These are phyloP conservation scores for Pseudisothecium myosuroides DNA, from an alignment of 225 moss, liverwort and hornwort species.

Conservation along the genomic window DNA sequence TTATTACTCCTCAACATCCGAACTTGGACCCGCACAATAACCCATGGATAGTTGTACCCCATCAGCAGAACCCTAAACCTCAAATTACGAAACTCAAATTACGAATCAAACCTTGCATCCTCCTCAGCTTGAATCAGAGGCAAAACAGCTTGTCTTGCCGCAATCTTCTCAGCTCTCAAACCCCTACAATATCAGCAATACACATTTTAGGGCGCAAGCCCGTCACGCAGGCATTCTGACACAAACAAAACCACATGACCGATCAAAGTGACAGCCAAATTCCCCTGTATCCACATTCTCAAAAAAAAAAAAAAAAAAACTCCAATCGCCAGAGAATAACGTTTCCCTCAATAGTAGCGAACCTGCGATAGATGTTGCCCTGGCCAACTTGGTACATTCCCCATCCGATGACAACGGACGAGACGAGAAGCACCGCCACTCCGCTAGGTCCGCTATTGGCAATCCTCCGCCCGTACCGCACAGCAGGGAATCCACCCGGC, in stretches of 20 bases:
- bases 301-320: no score
- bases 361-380: conserved; percentile 90
- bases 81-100: not conserved
- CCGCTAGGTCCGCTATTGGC: conserved; percentile 76
- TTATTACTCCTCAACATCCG: not conserved
- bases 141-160: conserved; percentile 66
- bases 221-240: not conserved
- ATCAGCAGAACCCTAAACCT: conserved; percentile 1
- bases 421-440: conserved; percentile 55
- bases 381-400: conserved; percentile 95
- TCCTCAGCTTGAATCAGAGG: conserved; percentile 81
- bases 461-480: conserved; percentile 86
- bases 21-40: not conserved
- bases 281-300: not conserved
- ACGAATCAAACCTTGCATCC: conserved; percentile 43
- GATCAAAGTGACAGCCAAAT: not conserved
- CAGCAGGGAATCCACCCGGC: conserved; percentile 84
- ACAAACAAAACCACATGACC: not conserved
- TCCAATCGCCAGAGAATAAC: not conserved
- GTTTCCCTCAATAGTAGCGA: not conserved
- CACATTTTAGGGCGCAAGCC: not conserved
- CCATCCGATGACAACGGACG: conserved; percentile 66
- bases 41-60: not conserved
- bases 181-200: conserved; percentile 15
- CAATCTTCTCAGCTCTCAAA: conserved; percentile 65